A percentile compares a stretch with the other conserved stretches of the same genome.
phyloP scores from a whole-genome alignment of 2,329 filamentous ascomycete genomes.

The Helminthosporium solani region DNA sequence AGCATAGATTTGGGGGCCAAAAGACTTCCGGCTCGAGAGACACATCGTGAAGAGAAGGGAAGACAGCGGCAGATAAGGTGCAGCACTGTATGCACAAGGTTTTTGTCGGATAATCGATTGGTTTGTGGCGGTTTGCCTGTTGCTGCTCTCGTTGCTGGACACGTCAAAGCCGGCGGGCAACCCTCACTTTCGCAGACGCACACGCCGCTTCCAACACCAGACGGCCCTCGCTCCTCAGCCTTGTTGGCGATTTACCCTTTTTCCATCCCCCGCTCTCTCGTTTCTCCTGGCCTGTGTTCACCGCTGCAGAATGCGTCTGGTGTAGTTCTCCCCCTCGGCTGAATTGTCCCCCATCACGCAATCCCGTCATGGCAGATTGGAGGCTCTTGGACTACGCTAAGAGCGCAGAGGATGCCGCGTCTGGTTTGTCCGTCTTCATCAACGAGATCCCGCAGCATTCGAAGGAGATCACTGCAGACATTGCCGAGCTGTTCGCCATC shows the following conservation, averaged over 20 bases:
- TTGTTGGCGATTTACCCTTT: constrained; percentile 21
- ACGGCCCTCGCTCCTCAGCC: constrained; percentile 27
- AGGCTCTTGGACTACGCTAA: constrained; percentile 44
- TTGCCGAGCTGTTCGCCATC: constrained; percentile 57
- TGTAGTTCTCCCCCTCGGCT: constrained; percentile 18
- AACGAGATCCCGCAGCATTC: constrained; percentile 53
- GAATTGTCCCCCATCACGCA: constrained; percentile 23
- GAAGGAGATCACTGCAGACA: constrained; percentile 55
- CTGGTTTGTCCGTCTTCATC: constrained; percentile 53
- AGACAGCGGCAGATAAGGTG: constrained; percentile 32
- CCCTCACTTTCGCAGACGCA: constrained; percentile 24
- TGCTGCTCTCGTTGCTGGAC: constrained; percentile 29
- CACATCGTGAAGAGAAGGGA: constrained; percentile 22
- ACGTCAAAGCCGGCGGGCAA: constrained; percentile 35
- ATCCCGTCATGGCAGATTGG: constrained; percentile 38
- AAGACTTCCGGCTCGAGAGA: constrained; percentile 14
- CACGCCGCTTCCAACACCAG: constrained; percentile 26
- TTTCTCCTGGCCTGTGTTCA: constrained; percentile 12
- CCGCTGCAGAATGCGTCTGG: constrained; percentile 17
- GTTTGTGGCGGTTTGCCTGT: constrained; percentile 23
- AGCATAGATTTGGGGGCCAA: constrained; percentile 30
- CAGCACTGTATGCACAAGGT: constrained; percentile 32
- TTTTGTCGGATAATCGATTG: constrained; percentile 38
- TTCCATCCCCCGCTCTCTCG: constrained; percentile 4
- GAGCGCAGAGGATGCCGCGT: constrained; percentile 55